Percentiles rank a stretch among this genome's conserved stretches.
Conservation (phyloP, 805 yeast species). For the Brettanomyces nanus region DNA sequence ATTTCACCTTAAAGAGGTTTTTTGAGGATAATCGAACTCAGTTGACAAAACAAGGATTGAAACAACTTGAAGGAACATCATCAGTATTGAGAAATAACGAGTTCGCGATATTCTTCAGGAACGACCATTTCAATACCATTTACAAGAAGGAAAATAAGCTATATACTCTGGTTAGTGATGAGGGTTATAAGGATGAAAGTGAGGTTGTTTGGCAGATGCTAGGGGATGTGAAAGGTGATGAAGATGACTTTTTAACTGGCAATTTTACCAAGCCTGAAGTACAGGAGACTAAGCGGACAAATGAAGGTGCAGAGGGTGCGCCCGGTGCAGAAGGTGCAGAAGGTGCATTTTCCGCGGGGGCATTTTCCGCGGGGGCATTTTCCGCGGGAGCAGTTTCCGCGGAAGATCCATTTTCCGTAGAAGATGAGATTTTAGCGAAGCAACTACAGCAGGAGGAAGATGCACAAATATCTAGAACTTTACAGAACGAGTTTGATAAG, state of each 20-base stretch:
- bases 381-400: slow-evolving; percentile 11
- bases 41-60: slow-evolving; percentile 61
- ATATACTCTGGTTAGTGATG: slow-evolving; percentile 66
- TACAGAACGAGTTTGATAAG: slow-evolving; percentile 18
- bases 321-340: slow-evolving; percentile 1
- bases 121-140: slow-evolving; percentile 80
- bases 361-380: slow-evolving; percentile 4
- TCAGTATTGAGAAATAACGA: slow-evolving; percentile 34
- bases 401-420: slow-evolving; percentile 15
- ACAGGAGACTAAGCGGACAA: neutral
- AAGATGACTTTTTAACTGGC: slow-evolving; percentile 66
- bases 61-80: slow-evolving; percentile 27
- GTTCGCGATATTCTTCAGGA: slow-evolving; percentile 71
- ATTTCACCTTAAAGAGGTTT: slow-evolving; percentile 26
- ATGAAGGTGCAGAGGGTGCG: neutral
- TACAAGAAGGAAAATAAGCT: slow-evolving; percentile 41
- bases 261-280: slow-evolving; percentile 38
- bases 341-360: too few species aligned
- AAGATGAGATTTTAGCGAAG: slow-evolving; percentile 21
- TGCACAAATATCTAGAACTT: slow-evolving; percentile 18
- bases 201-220: slow-evolving; percentile 81
- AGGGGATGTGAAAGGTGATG: slow-evolving; percentile 54
- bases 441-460: slow-evolving; percentile 28
- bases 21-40: slow-evolving; percentile 64
- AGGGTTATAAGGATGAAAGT: slow-evolving; percentile 40